A percentile compares a stretch with the other conserved stretches of the same genome.
phyloP scores from a whole-genome alignment of 176 grass and related monocot species.

The Saccharum spontaneum region DNA sequence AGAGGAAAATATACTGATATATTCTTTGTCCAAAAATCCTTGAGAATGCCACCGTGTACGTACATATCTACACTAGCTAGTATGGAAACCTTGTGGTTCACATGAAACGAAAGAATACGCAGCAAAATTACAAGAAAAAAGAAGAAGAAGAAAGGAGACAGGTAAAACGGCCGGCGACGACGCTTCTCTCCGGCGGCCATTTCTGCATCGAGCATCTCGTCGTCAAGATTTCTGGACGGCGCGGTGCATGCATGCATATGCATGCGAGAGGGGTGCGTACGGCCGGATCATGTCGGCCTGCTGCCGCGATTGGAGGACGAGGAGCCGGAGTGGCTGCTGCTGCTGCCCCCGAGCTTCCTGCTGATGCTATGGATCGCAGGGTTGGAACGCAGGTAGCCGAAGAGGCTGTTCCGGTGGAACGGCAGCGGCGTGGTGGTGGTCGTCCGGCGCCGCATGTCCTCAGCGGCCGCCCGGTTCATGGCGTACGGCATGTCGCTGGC shows the following conservation, averaged over 20 bases:
- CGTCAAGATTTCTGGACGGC: background rate
- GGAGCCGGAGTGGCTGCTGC: constrained; percentile 4
- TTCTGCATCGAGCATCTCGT: background rate
- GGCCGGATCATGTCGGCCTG: constrained; percentile 18
- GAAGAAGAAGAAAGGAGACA: background rate
- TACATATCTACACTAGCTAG: constrained; percentile 42
- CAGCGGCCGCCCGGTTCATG: constrained; percentile 45
- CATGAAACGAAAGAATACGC: constrained; percentile 42
- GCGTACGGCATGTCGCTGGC: constrained; percentile 69
- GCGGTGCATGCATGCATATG: background rate
- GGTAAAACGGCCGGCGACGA: background rate
- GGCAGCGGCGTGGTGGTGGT: constrained; percentile 87
- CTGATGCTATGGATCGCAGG: constrained; percentile 86
- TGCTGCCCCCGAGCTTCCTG: constrained; percentile 39
- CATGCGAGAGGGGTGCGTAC: background rate
- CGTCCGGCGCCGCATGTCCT: constrained; percentile 65
- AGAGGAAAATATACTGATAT: background rate
- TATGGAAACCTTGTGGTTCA: constrained; percentile 41
- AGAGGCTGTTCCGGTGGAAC: constrained; percentile 78
- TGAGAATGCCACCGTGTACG: constrained; percentile 32
- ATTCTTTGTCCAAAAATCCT: constrained; percentile 16
- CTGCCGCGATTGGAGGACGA: constrained; percentile 34
- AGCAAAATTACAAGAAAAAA: background rate
- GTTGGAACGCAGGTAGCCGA: constrained; percentile 79
- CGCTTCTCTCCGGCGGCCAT: background rate